Evolutionary conservation across 768 basidiomycete species (phyloP).

Genomic region (Suillus discolor): DNA sequence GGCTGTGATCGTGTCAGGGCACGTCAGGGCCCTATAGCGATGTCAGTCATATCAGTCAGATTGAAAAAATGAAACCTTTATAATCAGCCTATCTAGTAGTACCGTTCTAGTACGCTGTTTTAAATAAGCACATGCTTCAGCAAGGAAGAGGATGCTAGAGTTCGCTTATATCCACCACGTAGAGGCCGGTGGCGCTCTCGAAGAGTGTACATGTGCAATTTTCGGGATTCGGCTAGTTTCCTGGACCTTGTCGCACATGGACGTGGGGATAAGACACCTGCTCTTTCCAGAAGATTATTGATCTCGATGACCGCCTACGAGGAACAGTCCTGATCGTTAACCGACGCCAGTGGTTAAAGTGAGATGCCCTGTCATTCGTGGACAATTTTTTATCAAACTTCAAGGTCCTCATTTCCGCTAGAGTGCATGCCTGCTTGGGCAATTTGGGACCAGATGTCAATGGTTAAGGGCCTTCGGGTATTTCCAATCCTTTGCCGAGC

Average conservation of each 20-base stretch:
- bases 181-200: not conserved
- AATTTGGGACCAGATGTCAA: constrained; percentile 50
- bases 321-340: constrained; percentile 41
- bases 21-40: not conserved
- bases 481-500: not conserved
- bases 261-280: not conserved
- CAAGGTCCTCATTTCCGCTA: constrained; percentile 37
- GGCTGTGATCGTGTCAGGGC: not conserved
- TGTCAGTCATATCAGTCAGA: not conserved
- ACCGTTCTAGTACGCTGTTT: too few species aligned
- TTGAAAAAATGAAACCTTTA: not conserved
- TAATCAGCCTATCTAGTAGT: not conserved
- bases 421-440: constrained; percentile 46
- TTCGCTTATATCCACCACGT: not conserved
- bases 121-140: not conserved
- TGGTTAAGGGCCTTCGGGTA: not conserved
- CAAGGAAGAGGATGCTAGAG: not conserved
- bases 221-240: not conserved
- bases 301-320: not conserved
- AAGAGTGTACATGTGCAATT: not conserved
- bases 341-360: constrained; percentile 38
- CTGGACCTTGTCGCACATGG: not conserved
- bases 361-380: constrained; percentile 40
- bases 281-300: not conserved
- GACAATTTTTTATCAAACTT: constrained; percentile 44